These are phyloP conservation scores for Aethionema arabicum DNA, from an alignment of 345 rosid species.

Conservation along the genomic window DNA sequence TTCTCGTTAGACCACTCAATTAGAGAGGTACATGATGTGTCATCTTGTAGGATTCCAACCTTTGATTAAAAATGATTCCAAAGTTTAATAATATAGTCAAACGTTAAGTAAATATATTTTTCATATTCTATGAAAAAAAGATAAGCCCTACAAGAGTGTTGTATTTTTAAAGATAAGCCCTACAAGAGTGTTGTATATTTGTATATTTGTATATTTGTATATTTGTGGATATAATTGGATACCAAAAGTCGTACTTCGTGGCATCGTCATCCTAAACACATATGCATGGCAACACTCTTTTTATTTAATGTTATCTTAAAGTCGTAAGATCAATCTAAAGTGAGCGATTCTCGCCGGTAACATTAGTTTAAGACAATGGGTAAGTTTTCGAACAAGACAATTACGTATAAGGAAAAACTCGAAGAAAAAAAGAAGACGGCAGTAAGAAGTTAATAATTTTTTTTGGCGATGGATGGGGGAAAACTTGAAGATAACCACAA, in stretches of 20 bases:
- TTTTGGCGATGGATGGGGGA: too few relatives aligned
- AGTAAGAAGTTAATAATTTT: too few relatives aligned
- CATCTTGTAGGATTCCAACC: conserved; percentile 35
- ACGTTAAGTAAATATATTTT: conserved; percentile 6
- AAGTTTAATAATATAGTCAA: conserved; percentile 29
- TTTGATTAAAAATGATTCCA: conserved; percentile 14
- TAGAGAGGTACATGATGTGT: conserved; percentile 39
- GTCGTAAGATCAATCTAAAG: neutral
- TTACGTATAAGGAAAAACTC: neutral
- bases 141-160: conserved; percentile 11
- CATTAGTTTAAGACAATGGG: neutral
- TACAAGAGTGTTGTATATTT: too few relatives aligned
- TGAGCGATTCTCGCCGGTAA: conserved; percentile 1
- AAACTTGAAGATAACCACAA: too few relatives aligned
- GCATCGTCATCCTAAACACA: conserved; percentile 32
- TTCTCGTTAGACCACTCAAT: neutral
- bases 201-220: too few relatives aligned
- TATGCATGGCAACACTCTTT: conserved; percentile 25
- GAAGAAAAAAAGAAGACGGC: neutral
- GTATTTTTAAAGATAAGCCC: too few relatives aligned
- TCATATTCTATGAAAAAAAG: neutral
- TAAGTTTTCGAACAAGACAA: neutral
- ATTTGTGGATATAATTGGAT: neutral
- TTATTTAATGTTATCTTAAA: conserved; percentile 2
- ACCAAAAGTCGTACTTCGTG: conserved; percentile 19